Conservation (phyloP, 768 basidiomycete species). For the Rhizopogon vinicolor region DNA sequence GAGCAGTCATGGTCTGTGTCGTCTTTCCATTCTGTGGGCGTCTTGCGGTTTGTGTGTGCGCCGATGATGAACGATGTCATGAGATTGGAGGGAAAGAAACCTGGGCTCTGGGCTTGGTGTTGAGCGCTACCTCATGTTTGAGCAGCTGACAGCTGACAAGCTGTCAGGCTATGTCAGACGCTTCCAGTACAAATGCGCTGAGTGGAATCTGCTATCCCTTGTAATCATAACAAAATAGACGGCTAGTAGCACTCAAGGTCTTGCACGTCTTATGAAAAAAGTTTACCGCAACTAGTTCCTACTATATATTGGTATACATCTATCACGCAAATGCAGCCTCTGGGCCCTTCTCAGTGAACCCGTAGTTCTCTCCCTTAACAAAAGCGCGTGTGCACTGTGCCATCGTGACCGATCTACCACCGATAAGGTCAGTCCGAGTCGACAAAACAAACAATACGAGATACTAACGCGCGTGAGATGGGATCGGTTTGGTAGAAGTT, state of each 20-base stretch:
- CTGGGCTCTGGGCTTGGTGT: too few species aligned
- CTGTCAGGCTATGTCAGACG: too few species aligned
- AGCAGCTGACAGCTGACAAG: too few species aligned
- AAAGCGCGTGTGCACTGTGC: constrained; percentile 89
- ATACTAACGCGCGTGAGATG: constrained; percentile 85
- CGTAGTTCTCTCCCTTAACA: constrained; percentile 67
- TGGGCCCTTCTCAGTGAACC: constrained; percentile 43
- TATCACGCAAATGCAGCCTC: constrained; percentile 41
- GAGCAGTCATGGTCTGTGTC: constrained; percentile 40
- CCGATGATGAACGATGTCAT: constrained; percentile 79
- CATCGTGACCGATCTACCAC: constrained; percentile 84
- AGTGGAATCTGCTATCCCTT: too few species aligned
- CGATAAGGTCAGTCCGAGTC: neutral
- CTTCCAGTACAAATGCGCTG: too few species aligned
- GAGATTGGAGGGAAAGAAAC: neutral
- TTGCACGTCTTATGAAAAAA: neutral
- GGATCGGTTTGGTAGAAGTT: constrained; percentile 98
- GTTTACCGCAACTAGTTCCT: neutral
- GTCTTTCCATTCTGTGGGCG: constrained; percentile 45
- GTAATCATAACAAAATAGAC: too few species aligned
- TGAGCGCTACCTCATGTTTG: neutral
- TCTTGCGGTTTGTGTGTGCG: constrained; percentile 45
- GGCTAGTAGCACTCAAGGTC: too few species aligned
- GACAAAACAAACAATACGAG: neutral
- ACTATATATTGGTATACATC: constrained; percentile 1